Conservation (phyloP, 805 yeast species). For the Teunomyces pallodes region DNA sequence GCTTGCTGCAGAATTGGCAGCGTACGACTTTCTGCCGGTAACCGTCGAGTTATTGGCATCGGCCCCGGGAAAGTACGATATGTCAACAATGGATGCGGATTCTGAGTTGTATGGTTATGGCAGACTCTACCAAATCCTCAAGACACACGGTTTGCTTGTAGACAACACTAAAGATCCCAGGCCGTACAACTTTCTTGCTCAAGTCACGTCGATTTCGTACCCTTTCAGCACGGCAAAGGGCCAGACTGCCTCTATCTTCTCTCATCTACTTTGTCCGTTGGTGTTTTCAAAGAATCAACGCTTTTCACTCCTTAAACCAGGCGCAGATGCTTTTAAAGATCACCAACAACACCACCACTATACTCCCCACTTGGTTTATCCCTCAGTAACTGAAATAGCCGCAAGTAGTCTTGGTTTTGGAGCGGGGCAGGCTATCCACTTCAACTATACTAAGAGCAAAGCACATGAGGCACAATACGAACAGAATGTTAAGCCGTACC, state of each 20-base stretch:
- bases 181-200: conserved; percentile 37
- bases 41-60: conserved; percentile 57
- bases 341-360: conserved; percentile 27
- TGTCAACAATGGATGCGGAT: conserved; percentile 6
- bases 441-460: conserved; percentile 28
- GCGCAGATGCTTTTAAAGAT: conserved; percentile 14
- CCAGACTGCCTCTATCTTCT: conserved; percentile 38
- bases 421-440: conserved; percentile 52
- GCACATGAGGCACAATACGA: conserved; percentile 35
- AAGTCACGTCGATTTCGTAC: conserved; percentile 49
- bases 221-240: conserved; percentile 31
- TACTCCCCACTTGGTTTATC: conserved; percentile 41
- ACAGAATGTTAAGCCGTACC: conserved; percentile 38
- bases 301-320: conserved; percentile 27
- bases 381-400: conserved; percentile 40
- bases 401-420: conserved; percentile 42
- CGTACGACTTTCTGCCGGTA: conserved; percentile 45
- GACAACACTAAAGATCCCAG: conserved; percentile 8
- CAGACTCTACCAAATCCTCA: conserved; percentile 41
- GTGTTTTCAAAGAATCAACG: conserved; percentile 24
- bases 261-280: conserved; percentile 49
- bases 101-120: conserved; percentile 48
- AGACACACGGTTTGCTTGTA: conserved; percentile 29
- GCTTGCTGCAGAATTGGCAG: conserved; percentile 26
- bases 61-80: conserved; percentile 43